These are phyloP conservation scores for Rhododendron griersonianum DNA, from an alignment of 148 eudicot species.

Conservation along the genomic window DNA sequence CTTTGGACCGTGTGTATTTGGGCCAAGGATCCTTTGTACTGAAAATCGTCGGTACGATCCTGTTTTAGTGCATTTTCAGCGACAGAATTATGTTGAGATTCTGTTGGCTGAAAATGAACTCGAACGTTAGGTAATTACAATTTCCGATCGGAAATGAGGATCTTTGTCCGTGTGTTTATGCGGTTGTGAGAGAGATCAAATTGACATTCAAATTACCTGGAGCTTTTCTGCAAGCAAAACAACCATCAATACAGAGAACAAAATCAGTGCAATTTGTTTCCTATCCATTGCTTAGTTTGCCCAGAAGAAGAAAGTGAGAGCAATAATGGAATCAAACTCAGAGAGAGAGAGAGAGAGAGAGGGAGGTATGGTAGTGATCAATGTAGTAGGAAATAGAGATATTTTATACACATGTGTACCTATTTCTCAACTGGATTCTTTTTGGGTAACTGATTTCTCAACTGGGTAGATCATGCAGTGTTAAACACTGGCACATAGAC, in stretches of 20 bases:
- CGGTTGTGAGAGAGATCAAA: too few relatives aligned
- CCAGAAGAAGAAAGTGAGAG: not conserved
- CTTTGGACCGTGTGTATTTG: too few relatives aligned
- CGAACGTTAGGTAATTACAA: not conserved
- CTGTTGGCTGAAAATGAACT: not conserved
- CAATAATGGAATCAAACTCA: not conserved
- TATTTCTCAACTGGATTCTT: not conserved
- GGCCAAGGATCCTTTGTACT: not conserved
- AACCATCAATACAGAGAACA: conserved; percentile 28
- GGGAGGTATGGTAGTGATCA: not conserved
- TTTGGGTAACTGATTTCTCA: not conserved
- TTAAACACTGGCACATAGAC: not conserved
- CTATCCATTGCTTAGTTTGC: conserved; percentile 23
- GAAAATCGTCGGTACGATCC: not conserved
- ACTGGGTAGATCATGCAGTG: not conserved
- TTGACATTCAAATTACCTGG: conserved; percentile 22
- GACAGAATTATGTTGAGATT: not conserved
- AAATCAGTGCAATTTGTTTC: conserved; percentile 11
- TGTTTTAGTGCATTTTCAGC: not conserved
- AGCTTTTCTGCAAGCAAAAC: conserved; percentile 16
- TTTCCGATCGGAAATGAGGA: not conserved
- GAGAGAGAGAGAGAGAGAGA: not conserved
- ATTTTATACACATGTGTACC: conserved; percentile 6
- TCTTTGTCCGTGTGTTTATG: too few relatives aligned
- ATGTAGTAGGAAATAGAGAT: not conserved